These are phyloP conservation scores for Aspergillus piperis DNA, from an alignment of 2,329 filamentous ascomycete species.

Conservation along the genomic window DNA sequence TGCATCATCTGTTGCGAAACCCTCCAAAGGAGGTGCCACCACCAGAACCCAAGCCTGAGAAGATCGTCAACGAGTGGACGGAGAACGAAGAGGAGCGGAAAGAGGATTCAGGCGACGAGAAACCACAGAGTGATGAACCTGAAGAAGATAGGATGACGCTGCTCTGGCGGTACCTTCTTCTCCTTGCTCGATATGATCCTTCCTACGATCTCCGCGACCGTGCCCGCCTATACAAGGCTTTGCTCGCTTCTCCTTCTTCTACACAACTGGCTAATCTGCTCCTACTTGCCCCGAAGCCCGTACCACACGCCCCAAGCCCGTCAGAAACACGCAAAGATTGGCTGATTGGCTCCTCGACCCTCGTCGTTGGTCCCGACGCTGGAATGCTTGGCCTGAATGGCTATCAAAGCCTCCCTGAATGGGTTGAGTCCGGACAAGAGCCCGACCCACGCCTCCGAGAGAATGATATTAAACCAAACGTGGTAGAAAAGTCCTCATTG, in stretches of 20 bases:
- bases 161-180: slow-evolving; percentile 81
- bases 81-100: slow-evolving; percentile 30
- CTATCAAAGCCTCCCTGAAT: slow-evolving; percentile 77
- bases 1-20: slow-evolving; percentile 72
- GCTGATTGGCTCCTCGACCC: slow-evolving; percentile 77
- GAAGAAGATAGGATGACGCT: slow-evolving; percentile 66
- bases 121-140: slow-evolving; percentile 12
- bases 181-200: slow-evolving; percentile 86
- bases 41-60: slow-evolving; percentile 23
- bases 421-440: slow-evolving; percentile 79
- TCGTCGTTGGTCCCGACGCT: slow-evolving; percentile 77
- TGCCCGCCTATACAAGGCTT: slow-evolving; percentile 80
- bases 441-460: slow-evolving; percentile 75
- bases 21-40: slow-evolving; percentile 34
- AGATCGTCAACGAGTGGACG: slow-evolving; percentile 32
- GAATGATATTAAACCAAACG: slow-evolving; percentile 48
- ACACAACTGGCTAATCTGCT: slow-evolving; percentile 86
- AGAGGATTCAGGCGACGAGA: slow-evolving; percentile 24
- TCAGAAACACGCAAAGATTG: slow-evolving; percentile 79
- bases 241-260: slow-evolving; percentile 72
- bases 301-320: slow-evolving; percentile 85
- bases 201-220: slow-evolving; percentile 95
- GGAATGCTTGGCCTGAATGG: slow-evolving; percentile 74
- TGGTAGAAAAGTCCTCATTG: slow-evolving; percentile 30
- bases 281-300: slow-evolving; percentile 89